Percentiles rank a stretch among this genome's conserved stretches.
These are phyloP conservation scores for Lasiodiplodia sp. DNA, from an alignment of 2,329 filamentous ascomycete species.

Conservation along the genomic window DNA sequence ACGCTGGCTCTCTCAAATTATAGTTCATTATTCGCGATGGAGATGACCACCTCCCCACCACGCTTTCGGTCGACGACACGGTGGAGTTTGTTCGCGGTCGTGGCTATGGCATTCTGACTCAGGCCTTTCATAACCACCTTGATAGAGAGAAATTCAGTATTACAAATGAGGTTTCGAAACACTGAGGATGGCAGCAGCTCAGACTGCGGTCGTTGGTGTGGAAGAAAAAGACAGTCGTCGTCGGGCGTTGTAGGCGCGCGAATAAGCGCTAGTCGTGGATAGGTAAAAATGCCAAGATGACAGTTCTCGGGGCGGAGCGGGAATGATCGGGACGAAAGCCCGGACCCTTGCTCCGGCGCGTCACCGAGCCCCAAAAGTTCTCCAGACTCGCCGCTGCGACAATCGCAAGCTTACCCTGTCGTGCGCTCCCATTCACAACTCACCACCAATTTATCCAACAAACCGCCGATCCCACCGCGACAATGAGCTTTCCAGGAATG, in stretches of 20 bases:
- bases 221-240: not conserved
- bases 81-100: not conserved
- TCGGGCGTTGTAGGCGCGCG: no score
- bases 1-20: no score
- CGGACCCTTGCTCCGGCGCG: slow-evolving; percentile 8
- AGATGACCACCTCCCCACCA: no score
- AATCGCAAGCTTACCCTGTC: not conserved
- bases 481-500: slow-evolving; percentile 21
- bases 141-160: no score
- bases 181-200: not conserved
- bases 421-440: not conserved
- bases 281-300: not conserved
- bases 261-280: no score
- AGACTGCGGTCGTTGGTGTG: not conserved
- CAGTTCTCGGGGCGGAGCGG: slow-evolving; percentile 1
- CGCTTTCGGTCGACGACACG: no score
- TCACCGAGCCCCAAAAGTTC: slow-evolving; percentile 27
- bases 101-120: no score
- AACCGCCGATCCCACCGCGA: not conserved
- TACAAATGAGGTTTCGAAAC: no score
- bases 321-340: slow-evolving; percentile 5
- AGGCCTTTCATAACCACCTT: no score
- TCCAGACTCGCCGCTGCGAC: slow-evolving; percentile 3
- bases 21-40: no score
- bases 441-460: not conserved